phyloP scores from a whole-genome alignment of 805 yeast genomes.

The Nakazawaea ishiwadae region DNA sequence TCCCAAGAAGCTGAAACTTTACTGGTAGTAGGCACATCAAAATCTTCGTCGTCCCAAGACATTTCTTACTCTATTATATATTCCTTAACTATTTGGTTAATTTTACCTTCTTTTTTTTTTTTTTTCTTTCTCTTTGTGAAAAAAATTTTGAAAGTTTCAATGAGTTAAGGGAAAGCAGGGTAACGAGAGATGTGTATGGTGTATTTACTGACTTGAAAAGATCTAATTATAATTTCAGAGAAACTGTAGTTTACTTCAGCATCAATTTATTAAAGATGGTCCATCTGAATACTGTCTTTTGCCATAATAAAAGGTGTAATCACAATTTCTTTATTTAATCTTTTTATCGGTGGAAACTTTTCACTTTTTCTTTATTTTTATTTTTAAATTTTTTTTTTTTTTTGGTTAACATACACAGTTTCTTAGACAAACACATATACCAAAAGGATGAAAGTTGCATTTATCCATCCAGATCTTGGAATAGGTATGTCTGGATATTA shows the following conservation, averaged over 20 bases:
- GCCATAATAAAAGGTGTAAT: too few relatives aligned
- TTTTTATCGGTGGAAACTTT: not conserved
- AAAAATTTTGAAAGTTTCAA: not conserved
- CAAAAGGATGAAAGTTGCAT: conserved; percentile 56
- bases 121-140: not conserved
- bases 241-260: too few relatives aligned
- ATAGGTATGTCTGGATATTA: conserved; percentile 66
- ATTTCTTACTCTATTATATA: not conserved
- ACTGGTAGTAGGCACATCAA: conserved; percentile 57
- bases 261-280: too few relatives aligned
- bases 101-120: not conserved
- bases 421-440: not conserved
- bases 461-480: conserved; percentile 93
- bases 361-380: not conserved
- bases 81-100: too few relatives aligned
- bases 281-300: too few relatives aligned
- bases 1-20: conserved; percentile 74
- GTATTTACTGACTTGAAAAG: not conserved
- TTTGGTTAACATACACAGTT: not conserved
- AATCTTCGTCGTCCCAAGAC: conserved; percentile 77
- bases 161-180: not conserved
- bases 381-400: not conserved
- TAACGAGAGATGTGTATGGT: not conserved
- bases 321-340: too few relatives aligned
- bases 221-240: too few relatives aligned